Evolutionary conservation across 2,329 filamentous ascomycete genomes (phyloP), one percentile per base, ranked within the genome.

Genomic region (Colletotrichum chlorophyti): DNA sequence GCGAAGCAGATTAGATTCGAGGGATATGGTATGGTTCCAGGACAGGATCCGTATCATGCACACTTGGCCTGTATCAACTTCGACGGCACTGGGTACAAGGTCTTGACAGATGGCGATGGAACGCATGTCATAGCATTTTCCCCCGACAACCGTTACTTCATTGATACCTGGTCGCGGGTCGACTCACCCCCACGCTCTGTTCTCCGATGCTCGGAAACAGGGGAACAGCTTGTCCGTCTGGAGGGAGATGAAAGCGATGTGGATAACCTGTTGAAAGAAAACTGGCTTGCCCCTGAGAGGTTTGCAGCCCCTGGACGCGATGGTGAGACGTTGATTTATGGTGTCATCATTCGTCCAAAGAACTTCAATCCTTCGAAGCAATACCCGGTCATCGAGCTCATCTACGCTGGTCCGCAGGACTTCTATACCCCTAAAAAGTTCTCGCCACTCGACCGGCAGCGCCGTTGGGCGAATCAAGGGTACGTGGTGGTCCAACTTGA

Each of bases 401-500:
- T 70, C 7, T 72, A 72, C 21, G 68, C 69, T 0, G 70, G 70
- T 1, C 70, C 62, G 8, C 52, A 61, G 38, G 45, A 17, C 41
- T 70, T 60, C 47, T 65, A 63, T 35, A 66, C 64, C 0, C 63
- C 65, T 2, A 72, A 70, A 31, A 32, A 53, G 0, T 70, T 72
- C 37, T 58, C 53, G 6, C 14, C 54, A 11, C 50, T 66, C 6
- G 24, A 29, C 4, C 45, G 43, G 38, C 52, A 65, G 17, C 63
- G 64, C 15, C 40, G 63, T 26, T 64, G 64, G 61, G 69, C 70
- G 7, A 61, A 70, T n/a, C 54, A 66, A 14, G 69, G 70, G 17
- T 72, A 69, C 41, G 45, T 72, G 21, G 61, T 72, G 3, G 69
- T 71, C 5, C 61, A 64, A 6, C 27, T 68, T 7, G 70, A 72